Percentiles rank a stretch among this genome's conserved stretches.
Conservation (phyloP, 202 grass and related monocot genomes). For the Dendrocalamus latiflorus region DNA sequence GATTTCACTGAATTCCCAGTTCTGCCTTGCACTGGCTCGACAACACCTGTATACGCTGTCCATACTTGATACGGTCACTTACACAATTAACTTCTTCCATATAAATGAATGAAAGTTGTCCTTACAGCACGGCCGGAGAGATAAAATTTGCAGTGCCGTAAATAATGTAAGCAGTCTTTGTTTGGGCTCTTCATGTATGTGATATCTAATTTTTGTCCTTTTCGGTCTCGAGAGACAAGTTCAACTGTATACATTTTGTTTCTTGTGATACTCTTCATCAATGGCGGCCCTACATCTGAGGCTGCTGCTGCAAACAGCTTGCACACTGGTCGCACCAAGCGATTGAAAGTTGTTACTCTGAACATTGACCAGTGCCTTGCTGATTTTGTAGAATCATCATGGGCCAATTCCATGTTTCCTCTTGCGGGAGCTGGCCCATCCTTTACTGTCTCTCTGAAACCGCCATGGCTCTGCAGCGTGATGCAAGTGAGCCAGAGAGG, state of each 20-base stretch:
- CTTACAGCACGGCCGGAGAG: background rate
- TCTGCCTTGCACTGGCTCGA: background rate
- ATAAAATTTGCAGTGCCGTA: background rate
- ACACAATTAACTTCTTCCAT: background rate
- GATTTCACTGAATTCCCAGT: background rate
- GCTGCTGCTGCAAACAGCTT: constrained; percentile 19
- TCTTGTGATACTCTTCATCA: constrained; percentile 33
- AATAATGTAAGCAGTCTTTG: background rate
- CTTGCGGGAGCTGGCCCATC: constrained; percentile 35
- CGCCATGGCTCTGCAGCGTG: constrained; percentile 1
- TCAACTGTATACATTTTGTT: constrained; percentile 25
- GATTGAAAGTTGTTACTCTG: constrained; percentile 35
- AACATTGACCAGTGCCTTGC: constrained; percentile 24
- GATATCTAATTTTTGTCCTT: constrained; percentile 13
- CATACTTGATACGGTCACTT: background rate
- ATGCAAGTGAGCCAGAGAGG: constrained; percentile 26
- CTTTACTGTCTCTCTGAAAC: constrained; percentile 16
- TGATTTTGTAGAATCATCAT: constrained; percentile 26
- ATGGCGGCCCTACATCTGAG: constrained; percentile 5
- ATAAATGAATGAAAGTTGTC: background rate
- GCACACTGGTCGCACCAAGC: constrained; percentile 15
- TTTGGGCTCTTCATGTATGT: background rate
- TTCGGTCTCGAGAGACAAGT: constrained; percentile 17
- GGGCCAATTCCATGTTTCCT: constrained; percentile 44
- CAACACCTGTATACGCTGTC: background rate